These are phyloP conservation scores for Ormosia emarginata DNA, from an alignment of 306 rosid species.

Conservation along the genomic window DNA sequence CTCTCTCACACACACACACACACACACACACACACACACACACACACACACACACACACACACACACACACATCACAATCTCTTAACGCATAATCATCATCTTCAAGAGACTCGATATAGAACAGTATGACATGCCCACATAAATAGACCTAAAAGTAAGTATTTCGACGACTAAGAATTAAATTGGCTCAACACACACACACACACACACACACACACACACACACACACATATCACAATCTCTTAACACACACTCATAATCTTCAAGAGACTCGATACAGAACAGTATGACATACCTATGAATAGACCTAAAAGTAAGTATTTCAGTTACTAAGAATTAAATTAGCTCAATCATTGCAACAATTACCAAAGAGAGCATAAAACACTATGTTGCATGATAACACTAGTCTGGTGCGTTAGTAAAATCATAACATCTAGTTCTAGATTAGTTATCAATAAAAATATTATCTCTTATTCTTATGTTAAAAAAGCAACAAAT, in stretches of 20 bases:
- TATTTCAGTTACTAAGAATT: not conserved
- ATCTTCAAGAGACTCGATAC: not conserved
- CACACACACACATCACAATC: too few species aligned
- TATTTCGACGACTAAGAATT: too few species aligned
- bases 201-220: too few species aligned
- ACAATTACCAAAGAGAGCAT: not conserved
- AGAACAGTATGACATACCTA: not conserved
- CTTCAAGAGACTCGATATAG: too few species aligned
- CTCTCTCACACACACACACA: too few species aligned
- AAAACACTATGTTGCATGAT: not conserved
- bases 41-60: too few species aligned
- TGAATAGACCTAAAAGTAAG: not conserved
- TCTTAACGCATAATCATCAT: too few species aligned
- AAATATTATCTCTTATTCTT: not conserved
- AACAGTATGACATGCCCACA: too few species aligned
- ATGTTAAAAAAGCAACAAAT: too few species aligned
- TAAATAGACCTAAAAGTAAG: too few species aligned
- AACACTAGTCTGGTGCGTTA: not conserved
- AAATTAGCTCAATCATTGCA: not conserved
- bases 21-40: too few species aligned
- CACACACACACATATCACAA: not conserved
- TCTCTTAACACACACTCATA: not conserved
- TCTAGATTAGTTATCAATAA: not conserved
- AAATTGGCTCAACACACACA: too few species aligned
- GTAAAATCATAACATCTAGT: not conserved